These are phyloP conservation scores for Thoreauomyces humboldtii DNA, from an alignment of 192 early-diverging fungal genomes.

Conservation along the genomic window DNA sequence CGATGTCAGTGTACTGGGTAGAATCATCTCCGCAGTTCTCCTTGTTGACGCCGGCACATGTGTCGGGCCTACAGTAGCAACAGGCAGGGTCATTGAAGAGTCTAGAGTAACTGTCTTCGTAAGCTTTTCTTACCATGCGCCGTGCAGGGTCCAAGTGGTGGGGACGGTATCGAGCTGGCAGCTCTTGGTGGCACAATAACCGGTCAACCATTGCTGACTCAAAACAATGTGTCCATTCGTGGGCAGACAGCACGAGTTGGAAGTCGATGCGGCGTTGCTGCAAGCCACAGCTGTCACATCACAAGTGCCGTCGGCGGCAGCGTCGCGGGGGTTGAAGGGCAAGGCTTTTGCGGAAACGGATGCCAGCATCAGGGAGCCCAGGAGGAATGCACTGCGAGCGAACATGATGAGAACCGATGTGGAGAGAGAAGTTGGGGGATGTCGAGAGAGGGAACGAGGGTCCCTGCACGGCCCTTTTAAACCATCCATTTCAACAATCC, in stretches of 20 bases:
- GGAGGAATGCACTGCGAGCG: too few relatives aligned
- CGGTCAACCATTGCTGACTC: constrained; percentile 6
- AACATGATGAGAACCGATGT: too few relatives aligned
- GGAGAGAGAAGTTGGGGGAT: too few relatives aligned
- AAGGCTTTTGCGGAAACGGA: background rate
- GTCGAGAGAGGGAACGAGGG: too few relatives aligned
- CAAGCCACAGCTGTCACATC: background rate
- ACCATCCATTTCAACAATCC: too few relatives aligned
- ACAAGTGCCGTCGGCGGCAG: background rate
- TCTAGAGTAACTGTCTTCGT: too few relatives aligned
- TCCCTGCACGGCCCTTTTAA: too few relatives aligned
- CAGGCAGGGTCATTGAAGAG: too few relatives aligned
- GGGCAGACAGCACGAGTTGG: constrained; percentile 5
- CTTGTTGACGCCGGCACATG: background rate
- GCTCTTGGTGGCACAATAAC: constrained; percentile 8
- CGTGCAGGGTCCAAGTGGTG: constrained; percentile 1
- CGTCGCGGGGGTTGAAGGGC: constrained; percentile 11
- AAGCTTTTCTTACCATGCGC: too few relatives aligned
- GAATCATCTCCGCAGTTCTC: background rate
- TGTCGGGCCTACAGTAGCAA: too few relatives aligned
- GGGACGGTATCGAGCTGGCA: too few relatives aligned
- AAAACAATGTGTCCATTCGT: constrained; percentile 1
- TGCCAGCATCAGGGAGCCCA: background rate
- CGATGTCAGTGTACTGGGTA: constrained; percentile 2
- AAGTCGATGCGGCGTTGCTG: background rate